phyloP scores from a whole-genome alignment of 2,329 filamentous ascomycete species.

The Harringtonia aguacate region DNA sequence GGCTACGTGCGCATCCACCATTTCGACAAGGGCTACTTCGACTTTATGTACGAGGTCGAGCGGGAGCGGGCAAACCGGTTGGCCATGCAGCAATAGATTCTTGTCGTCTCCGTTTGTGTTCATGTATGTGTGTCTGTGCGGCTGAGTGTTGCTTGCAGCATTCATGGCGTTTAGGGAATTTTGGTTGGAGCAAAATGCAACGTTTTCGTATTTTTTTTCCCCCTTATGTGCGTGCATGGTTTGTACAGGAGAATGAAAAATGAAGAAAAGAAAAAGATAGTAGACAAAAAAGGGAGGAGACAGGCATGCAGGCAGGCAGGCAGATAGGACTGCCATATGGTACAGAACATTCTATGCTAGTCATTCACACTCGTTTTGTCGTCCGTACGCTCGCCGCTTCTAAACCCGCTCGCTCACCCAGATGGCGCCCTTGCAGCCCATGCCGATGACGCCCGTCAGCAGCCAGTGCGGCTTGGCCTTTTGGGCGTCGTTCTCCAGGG shows the following conservation, averaged over 20 bases:
- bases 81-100: slow-evolving; percentile 11
- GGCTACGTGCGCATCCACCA: slow-evolving; percentile 97
- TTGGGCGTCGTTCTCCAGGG: slow-evolving; percentile 85
- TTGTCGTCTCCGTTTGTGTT: too few relatives aligned
- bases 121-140: background rate
- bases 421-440: slow-evolving; percentile 87
- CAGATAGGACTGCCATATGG: too few relatives aligned
- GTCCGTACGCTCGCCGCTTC: background rate
- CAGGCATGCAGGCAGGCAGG: too few relatives aligned
- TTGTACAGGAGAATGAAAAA: background rate
- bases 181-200: slow-evolving; percentile 2
- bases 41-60: slow-evolving; percentile 98
- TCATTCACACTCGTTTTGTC: background rate
- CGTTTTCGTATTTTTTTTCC: background rate
- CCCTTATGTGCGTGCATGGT: background rate
- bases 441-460: slow-evolving; percentile 73
- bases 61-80: slow-evolving; percentile 54
- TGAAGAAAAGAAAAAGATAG: too few relatives aligned
- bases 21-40: slow-evolving; percentile 97
- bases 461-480: slow-evolving; percentile 84
- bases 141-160: slow-evolving; percentile 1
- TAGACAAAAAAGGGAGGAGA: too few relatives aligned
- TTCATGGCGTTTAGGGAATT: slow-evolving; percentile 2
- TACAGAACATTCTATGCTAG: background rate
- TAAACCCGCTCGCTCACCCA: slow-evolving; percentile 67